Evolutionary conservation across 164 flowering plant species (phyloP).

Genomic region (Vitis cinerea): DNA sequence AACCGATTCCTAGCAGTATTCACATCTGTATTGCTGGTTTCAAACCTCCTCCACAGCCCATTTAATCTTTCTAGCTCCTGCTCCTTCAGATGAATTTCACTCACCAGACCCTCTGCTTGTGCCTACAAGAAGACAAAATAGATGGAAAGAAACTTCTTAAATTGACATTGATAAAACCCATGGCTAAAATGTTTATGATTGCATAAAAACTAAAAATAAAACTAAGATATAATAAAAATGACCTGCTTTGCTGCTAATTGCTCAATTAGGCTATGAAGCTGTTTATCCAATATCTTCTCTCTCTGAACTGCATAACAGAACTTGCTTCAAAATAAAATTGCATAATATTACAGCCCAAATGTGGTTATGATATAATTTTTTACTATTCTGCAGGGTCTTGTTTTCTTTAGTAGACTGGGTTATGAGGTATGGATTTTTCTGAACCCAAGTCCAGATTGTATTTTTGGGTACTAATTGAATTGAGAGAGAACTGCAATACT

Average conservation of each 20-base stretch:
- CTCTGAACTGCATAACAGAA: slow-evolving; percentile 63
- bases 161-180: background rate
- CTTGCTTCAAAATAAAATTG: background rate
- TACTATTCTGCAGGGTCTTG: too few species aligned
- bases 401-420: too few species aligned
- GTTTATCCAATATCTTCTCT: slow-evolving; percentile 87
- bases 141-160: background rate
- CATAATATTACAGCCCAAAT: too few species aligned
- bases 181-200: background rate
- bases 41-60: slow-evolving; percentile 43
- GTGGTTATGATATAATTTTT: too few species aligned
- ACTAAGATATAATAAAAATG: background rate
- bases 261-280: slow-evolving; percentile 86
- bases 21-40: slow-evolving; percentile 43
- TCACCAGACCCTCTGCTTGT: slow-evolving; percentile 78
- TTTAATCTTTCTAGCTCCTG: slow-evolving; percentile 77
- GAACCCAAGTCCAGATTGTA: too few species aligned
- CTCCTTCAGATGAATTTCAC: slow-evolving; percentile 74
- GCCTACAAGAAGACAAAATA: slow-evolving; percentile 43
- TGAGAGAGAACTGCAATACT: too few species aligned
- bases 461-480: too few species aligned
- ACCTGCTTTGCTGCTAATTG: slow-evolving; percentile 91
- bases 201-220: background rate
- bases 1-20: slow-evolving; percentile 59
- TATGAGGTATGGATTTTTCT: too few species aligned